These are phyloP conservation scores for Grosmannia clavigera DNA, from an alignment of 2,329 filamentous ascomycete species.

Conservation along the genomic window DNA sequence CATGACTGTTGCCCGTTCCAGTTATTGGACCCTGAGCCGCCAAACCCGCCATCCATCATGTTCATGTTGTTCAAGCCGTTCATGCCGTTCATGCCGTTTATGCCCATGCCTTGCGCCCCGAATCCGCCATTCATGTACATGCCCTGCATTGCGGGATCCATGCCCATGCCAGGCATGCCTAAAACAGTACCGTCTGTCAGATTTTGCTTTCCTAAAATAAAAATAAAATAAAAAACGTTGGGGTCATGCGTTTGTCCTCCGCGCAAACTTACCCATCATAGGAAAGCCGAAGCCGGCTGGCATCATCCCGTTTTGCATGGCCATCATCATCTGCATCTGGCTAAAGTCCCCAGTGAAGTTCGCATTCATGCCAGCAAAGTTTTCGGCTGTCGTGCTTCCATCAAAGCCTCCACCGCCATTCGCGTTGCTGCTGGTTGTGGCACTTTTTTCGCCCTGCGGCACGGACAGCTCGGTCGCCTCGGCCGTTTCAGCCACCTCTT, in stretches of 20 bases:
- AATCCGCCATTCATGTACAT: slow-evolving; percentile 52
- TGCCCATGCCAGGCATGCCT: slow-evolving; percentile 75
- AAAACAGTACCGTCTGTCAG: neutral
- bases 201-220: too few relatives aligned
- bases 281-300: slow-evolving; percentile 46
- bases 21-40: slow-evolving; percentile 56
- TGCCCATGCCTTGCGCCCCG: slow-evolving; percentile 46
- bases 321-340: slow-evolving; percentile 72
- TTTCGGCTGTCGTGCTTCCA: slow-evolving; percentile 27
- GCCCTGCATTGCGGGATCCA: slow-evolving; percentile 71
- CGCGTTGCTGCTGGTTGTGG: slow-evolving; percentile 3
- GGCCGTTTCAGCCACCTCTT: slow-evolving; percentile 20
- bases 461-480: slow-evolving; percentile 20
- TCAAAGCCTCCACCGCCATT: slow-evolving; percentile 14
- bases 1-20: slow-evolving; percentile 73
- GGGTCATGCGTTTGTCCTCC: neutral
- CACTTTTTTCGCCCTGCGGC: slow-evolving; percentile 15
- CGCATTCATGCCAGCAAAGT: slow-evolving; percentile 43
- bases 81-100: slow-evolving; percentile 57
- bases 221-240: too few relatives aligned
- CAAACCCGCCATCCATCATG: slow-evolving; percentile 61
- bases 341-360: slow-evolving; percentile 47
- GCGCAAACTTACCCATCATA: slow-evolving; percentile 69
- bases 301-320: slow-evolving; percentile 58
- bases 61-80: slow-evolving; percentile 64